These are phyloP conservation scores for Pestalotiopsis sp. DNA, from an alignment of 2,329 filamentous ascomycete genomes.

Conservation along the genomic window DNA sequence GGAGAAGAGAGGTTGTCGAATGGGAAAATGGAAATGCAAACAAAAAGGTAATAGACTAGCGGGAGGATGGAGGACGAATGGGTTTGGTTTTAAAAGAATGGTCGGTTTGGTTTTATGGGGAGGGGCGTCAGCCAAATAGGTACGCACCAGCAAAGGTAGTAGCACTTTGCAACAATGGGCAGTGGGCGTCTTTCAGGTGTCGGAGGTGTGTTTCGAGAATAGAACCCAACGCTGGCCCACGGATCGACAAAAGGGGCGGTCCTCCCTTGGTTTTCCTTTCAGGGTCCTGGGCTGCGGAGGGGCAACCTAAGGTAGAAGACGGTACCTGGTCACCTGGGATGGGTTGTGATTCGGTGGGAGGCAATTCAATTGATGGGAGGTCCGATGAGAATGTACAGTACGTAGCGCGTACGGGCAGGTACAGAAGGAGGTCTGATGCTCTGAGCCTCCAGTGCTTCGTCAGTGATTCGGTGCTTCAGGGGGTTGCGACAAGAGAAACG, in stretches of 20 bases:
- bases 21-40: neutral
- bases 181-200: slow-evolving; percentile 5
- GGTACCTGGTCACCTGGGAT: neutral
- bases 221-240: slow-evolving; percentile 3
- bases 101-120: neutral
- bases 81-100: slow-evolving; percentile 7
- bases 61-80: neutral
- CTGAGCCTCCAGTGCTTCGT: neutral
- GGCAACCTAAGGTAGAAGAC: neutral
- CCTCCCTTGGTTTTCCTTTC: neutral
- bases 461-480: neutral
- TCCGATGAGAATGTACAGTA: too few species aligned
- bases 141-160: too few species aligned
- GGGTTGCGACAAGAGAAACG: neutral
- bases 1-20: neutral
- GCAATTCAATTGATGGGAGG: too few species aligned
- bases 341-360: too few species aligned
- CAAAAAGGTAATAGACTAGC: neutral
- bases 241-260: slow-evolving; percentile 6
- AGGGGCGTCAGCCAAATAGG: neutral
- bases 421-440: neutral
- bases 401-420: too few species aligned
- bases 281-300: slow-evolving; percentile 5
- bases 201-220: slow-evolving; percentile 12
- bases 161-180: neutral